Evolutionary conservation across 495 filamentous ascomycete species (phyloP), one percentile per base, ranked within the genome.

Genomic region (Penicillium fimorum): DNA sequence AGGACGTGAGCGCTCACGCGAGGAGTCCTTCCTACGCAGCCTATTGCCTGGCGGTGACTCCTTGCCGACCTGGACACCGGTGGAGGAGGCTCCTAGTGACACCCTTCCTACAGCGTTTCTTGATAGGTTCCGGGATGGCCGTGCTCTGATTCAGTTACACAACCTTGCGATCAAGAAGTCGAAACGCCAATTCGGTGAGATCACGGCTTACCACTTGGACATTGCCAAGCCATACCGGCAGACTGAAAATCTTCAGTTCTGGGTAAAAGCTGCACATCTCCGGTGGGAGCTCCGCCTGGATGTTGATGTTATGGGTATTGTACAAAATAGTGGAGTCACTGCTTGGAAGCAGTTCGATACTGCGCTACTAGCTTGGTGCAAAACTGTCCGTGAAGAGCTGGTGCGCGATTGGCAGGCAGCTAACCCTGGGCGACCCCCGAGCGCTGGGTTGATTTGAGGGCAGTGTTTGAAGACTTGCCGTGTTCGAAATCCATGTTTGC

Each of bases 231-330:
- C 95, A 0, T 98, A 98, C 67, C 88, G 94, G 50, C 84, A 85
- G 51, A 91, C 92, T 0, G 95, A 98, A 50, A 98, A 98, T 65
- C 80, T 98, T 35, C 82, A 90, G 11, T 98, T 85, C 77, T 98
- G 94, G 93, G 80, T 90, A 68, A 98, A 98, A 73, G 95, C 95
- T 18, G 90, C 92, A 6, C 90, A 97, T 73, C 80, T 97, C 48
- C 83, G 94, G 24, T 98, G 92, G 90, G 95, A 97, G 73, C 82
- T 90, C 18, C 83, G 89, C 56, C 78, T 97, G 51, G 85, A 90
- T 62, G 80, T 96, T 51, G 90, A 96, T 65, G 90, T 91, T 24
- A 87, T 92, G 76, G 90, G 85, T 11, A 86, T 97, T 12, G 92
- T 96, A 6, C 84, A 92, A 57, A 81, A 78, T 47, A 76, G 66